Evolutionary conservation across 108 stramenopile species (phyloP).

Genomic region (Pseudonitzschia delicatissima): DNA sequence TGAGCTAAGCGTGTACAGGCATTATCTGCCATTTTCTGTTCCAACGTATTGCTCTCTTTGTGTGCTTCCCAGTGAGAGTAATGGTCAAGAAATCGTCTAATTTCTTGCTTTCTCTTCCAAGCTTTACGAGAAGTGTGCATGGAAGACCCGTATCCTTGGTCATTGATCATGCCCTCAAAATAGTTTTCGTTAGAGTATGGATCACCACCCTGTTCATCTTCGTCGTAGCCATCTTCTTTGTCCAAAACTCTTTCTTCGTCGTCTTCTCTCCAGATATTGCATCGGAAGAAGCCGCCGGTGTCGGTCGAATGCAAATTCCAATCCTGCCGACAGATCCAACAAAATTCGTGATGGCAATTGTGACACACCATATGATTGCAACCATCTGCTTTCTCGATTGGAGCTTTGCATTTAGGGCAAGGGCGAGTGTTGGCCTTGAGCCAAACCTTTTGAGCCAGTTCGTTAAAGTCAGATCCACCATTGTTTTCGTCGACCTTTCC

Average conservation of each 20-base stretch:
- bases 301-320: slow-evolving; percentile 54
- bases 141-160: slow-evolving; percentile 48
- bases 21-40: slow-evolving; percentile 46
- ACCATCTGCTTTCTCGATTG: slow-evolving; percentile 74
- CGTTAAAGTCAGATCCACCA: slow-evolving; percentile 19
- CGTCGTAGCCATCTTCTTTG: not conserved
- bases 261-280: slow-evolving; percentile 53
- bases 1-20: slow-evolving; percentile 41
- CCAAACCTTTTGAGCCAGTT: slow-evolving; percentile 61
- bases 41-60: slow-evolving; percentile 41
- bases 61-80: slow-evolving; percentile 54
- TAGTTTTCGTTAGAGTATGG: not conserved
- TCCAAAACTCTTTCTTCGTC: slow-evolving; percentile 22
- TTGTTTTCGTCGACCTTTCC: slow-evolving; percentile 29
- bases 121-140: slow-evolving; percentile 38
- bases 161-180: slow-evolving; percentile 5
- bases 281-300: slow-evolving; percentile 63
- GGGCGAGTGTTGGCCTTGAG: slow-evolving; percentile 69
- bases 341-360: slow-evolving; percentile 58
- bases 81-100: slow-evolving; percentile 57
- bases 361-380: slow-evolving; percentile 66
- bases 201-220: slow-evolving; percentile 3
- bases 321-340: slow-evolving; percentile 70
- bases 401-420: slow-evolving; percentile 61
- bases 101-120: slow-evolving; percentile 29